Percentiles rank a stretch among this genome's conserved stretches.
These are phyloP conservation scores for Cladobotryum protrusum DNA, from an alignment of 2,329 filamentous ascomycete species.

Conservation along the genomic window DNA sequence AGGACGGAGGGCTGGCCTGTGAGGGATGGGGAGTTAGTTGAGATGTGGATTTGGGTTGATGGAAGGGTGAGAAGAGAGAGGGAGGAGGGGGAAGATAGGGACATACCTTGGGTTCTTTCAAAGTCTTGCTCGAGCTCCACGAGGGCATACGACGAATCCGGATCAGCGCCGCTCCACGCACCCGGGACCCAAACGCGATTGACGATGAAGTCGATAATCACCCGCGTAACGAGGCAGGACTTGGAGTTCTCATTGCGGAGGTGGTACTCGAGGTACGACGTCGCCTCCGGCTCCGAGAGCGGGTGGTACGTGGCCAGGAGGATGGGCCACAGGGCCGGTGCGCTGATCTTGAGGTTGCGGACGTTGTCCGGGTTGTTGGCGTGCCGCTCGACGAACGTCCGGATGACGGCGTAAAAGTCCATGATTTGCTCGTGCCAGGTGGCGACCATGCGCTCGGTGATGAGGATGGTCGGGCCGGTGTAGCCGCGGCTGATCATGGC, in stretches of 20 bases:
- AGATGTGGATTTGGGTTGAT: background rate
- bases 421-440: constrained; percentile 32
- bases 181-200: constrained; percentile 34
- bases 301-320: constrained; percentile 33
- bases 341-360: constrained; percentile 21
- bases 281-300: constrained; percentile 31
- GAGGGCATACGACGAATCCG: constrained; percentile 28
- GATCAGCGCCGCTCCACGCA: constrained; percentile 34
- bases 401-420: constrained; percentile 31
- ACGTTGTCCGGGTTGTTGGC: constrained; percentile 27
- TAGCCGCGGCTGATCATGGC: constrained; percentile 15
- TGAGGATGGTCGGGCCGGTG: constrained; percentile 26
- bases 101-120: constrained; percentile 28
- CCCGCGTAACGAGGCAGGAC: constrained; percentile 36
- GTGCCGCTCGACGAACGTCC: constrained; percentile 30
- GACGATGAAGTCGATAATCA: constrained; percentile 37
- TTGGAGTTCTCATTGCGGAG: constrained; percentile 34
- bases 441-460: constrained; percentile 28
- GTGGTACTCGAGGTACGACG: constrained; percentile 36
- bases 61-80: no score
- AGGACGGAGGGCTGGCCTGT: constrained; percentile 28
- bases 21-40: background rate
- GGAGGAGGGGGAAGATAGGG: background rate
- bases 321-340: constrained; percentile 30
- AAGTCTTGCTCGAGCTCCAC: constrained; percentile 32